Evolutionary conservation across 257 asterid genomes (phyloP).

Genomic region (Ophiorrhiza pumila): DNA sequence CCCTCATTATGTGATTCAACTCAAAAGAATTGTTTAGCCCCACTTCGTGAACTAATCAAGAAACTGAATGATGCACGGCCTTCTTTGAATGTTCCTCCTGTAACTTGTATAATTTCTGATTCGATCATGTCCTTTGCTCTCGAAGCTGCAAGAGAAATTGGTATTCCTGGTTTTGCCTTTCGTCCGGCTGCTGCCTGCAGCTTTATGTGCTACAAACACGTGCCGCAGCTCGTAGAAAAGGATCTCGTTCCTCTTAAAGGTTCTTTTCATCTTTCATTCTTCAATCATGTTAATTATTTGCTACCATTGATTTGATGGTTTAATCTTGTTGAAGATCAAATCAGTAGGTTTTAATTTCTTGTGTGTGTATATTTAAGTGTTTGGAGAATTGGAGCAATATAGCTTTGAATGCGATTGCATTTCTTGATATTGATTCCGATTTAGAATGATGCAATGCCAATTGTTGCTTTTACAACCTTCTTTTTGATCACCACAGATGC

Average conservation of each 20-base stretch:
- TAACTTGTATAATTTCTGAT: slow-evolving; percentile 28
- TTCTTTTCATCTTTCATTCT: background rate
- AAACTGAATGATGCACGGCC: slow-evolving; percentile 9
- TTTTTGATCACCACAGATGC: slow-evolving; percentile 26
- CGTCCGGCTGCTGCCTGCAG: slow-evolving; percentile 16
- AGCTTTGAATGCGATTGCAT: no score
- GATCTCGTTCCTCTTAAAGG: slow-evolving; percentile 27
- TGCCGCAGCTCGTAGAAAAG: slow-evolving; percentile 6
- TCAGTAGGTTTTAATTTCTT: no score
- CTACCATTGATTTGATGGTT: no score
- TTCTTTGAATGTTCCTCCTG: slow-evolving; percentile 10
- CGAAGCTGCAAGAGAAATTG: slow-evolving; percentile 26
- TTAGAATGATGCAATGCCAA: background rate
- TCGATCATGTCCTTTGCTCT: slow-evolving; percentile 26
- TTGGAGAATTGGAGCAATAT: no score
- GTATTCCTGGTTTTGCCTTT: slow-evolving; percentile 25
- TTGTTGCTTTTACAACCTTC: background rate
- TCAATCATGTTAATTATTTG: no score
- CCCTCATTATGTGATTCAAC: slow-evolving; percentile 11
- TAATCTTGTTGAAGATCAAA: no score
- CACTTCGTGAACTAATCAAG: slow-evolving; percentile 19
- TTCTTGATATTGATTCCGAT: no score
- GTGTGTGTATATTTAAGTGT: no score
- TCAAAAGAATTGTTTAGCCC: slow-evolving; percentile 13
- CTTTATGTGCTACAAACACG: slow-evolving; percentile 12